A percentile compares a stretch with the other conserved stretches of the same genome.
phyloP scores from a whole-genome alignment of 2,329 filamentous ascomycete species.

The Xylaria sp. region DNA sequence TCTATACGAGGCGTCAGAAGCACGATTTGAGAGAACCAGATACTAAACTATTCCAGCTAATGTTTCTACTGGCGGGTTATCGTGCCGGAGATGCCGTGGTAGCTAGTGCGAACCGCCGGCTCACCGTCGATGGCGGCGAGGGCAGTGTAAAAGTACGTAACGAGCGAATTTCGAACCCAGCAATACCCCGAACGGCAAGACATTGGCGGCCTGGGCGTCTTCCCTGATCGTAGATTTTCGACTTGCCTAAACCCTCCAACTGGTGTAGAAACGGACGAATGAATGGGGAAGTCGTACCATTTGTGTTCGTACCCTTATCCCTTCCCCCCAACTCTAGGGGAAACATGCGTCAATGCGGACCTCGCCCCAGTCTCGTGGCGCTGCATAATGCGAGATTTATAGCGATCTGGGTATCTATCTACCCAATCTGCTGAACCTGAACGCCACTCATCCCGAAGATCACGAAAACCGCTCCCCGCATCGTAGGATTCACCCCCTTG shows the following conservation, averaged over 20 bases:
- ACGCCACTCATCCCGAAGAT: constrained; percentile 74
- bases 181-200: constrained; percentile 2
- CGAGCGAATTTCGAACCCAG: neutral
- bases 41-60: neutral
- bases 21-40: neutral
- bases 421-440: constrained; percentile 65
- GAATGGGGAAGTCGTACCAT: constrained; percentile 3
- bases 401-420: neutral
- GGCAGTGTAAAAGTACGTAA: neutral
- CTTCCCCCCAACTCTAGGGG: neutral
- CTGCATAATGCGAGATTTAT: constrained; percentile 65
- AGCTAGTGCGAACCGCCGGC: neutral
- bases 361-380: constrained; percentile 65
- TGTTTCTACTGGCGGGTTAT: neutral
- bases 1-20: constrained; percentile 2
- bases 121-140: neutral
- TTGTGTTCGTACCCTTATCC: neutral
- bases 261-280: constrained; percentile 2
- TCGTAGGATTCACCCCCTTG: constrained; percentile 65
- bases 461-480: constrained; percentile 61
- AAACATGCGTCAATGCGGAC: constrained; percentile 59
- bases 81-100: neutral
- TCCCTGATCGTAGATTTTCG: constrained; percentile 6
- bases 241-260: neutral
- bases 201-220: constrained; percentile 3